Evolutionary conservation across 768 basidiomycete species (phyloP), one percentile per base, ranked within the genome.

Genomic region (Serendipita vermifera): DNA sequence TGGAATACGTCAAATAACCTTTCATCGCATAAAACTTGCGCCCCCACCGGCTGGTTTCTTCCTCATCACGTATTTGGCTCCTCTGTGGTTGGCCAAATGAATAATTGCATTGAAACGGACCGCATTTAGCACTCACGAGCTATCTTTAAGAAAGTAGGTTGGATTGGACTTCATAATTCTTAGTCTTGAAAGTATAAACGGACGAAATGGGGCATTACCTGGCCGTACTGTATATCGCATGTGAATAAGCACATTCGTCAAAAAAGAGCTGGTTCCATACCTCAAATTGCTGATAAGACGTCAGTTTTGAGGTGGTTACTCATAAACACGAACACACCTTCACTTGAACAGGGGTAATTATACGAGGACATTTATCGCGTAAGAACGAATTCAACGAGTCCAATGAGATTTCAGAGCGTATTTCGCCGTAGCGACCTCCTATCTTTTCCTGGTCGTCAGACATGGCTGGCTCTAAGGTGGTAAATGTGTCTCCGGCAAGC

Each of bases 231-330:
- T n/a, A n/a, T n/a, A n/a, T n/a, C n/a, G n/a, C n/a, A 32, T 22
- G 14, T 33, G 13, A 7, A 32, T 14, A 4, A 13, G 20, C 13
- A 6, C 17, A 38, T 22, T 54, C 27, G 38, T 56, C 20, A 29
- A 15, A n/a, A n/a, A n/a, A n/a, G n/a, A n/a, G n/a, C n/a, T n/a
- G n/a, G n/a, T n/a, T n/a, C n/a, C 79, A 54, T 68, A 88, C 88
- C 71, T 88, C 88, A 76, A 98, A 98, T 69, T 98, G 94, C 73
- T n/a, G n/a, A n/a, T n/a, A n/a, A n/a, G n/a, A n/a, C n/a, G n/a
- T n/a, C n/a, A n/a, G n/a, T n/a, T n/a, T n/a, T n/a, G n/a, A n/a
- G n/a, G n/a, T n/a, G n/a, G n/a, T n/a, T n/a, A n/a, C n/a, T n/a
- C n/a, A n/a, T n/a, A n/a, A n/a, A n/a, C n/a, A n/a, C n/a, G n/a